These are phyloP conservation scores for Pseudocercospora crystallina DNA, from an alignment of 2,329 filamentous ascomycete species.

Conservation along the genomic window DNA sequence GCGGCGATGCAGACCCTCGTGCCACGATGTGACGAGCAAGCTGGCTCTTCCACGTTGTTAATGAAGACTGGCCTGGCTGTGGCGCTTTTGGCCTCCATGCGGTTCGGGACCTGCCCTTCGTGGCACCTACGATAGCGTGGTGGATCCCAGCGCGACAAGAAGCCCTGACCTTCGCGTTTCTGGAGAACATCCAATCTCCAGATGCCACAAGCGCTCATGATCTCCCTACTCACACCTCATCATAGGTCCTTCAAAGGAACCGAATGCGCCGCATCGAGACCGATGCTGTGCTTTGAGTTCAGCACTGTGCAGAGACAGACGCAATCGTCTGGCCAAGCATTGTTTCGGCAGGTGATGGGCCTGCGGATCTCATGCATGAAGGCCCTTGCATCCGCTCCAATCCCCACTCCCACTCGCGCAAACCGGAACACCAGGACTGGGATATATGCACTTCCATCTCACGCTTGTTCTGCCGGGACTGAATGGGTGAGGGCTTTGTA, in stretches of 20 bases:
- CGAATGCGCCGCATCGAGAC: neutral
- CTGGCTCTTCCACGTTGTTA: no score
- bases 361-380: conserved; percentile 10
- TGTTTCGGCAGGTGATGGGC: conserved; percentile 5
- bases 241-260: no score
- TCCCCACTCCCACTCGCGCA: conserved; percentile 1
- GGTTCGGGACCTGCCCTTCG: no score
- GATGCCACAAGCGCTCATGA: conserved; percentile 11
- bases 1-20: no score
- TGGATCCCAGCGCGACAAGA: no score
- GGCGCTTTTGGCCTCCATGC: no score
- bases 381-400: conserved; percentile 13
- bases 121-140: no score
- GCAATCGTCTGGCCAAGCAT: no score
- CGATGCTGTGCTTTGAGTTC: neutral
- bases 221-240: neutral
- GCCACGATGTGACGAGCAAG: no score
- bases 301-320: no score
- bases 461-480: conserved; percentile 2
- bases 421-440: conserved; percentile 6
- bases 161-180: no score
- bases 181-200: conserved; percentile 4
- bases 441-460: conserved; percentile 10
- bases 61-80: no score
- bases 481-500: neutral